These are phyloP conservation scores for Dicorynia guianensis DNA, from an alignment of 306 rosid genomes.

Conservation along the genomic window DNA sequence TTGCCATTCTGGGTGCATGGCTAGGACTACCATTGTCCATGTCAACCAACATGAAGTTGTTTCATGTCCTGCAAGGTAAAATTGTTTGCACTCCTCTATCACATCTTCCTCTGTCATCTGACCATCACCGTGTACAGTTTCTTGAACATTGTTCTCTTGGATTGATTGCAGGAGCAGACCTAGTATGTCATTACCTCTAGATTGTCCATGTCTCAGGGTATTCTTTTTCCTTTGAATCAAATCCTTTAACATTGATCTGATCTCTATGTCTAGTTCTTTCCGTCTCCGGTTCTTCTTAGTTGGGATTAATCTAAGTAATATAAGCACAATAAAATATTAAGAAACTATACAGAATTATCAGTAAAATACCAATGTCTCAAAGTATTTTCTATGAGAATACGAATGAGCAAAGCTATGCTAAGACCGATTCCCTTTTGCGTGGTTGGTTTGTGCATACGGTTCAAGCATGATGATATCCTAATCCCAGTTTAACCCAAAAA, in stretches of 20 bases:
- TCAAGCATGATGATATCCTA: neutral
- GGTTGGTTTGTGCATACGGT: neutral
- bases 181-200: slow-evolving; percentile 53
- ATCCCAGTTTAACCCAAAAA: neutral
- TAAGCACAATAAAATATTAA: neutral
- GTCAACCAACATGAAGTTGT: slow-evolving; percentile 57
- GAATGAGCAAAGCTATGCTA: too few species aligned
- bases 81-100: slow-evolving; percentile 60
- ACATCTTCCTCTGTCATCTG: slow-evolving; percentile 57
- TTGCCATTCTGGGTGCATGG: slow-evolving; percentile 64
- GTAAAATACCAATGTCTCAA: neutral
- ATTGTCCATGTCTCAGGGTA: slow-evolving; percentile 31
- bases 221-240: slow-evolving; percentile 47
- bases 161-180: slow-evolving; percentile 51
- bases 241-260: slow-evolving; percentile 44
- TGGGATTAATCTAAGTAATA: slow-evolving; percentile 50
- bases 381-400: neutral
- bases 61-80: slow-evolving; percentile 64
- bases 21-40: slow-evolving; percentile 58
- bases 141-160: slow-evolving; percentile 36
- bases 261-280: slow-evolving; percentile 51
- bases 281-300: slow-evolving; percentile 56
- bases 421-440: too few species aligned
- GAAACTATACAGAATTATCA: neutral
- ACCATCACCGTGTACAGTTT: slow-evolving; percentile 10